Evolutionary conservation across 129 eudicot species (phyloP).

Genomic region (Chrysanthemum makinoi): DNA sequence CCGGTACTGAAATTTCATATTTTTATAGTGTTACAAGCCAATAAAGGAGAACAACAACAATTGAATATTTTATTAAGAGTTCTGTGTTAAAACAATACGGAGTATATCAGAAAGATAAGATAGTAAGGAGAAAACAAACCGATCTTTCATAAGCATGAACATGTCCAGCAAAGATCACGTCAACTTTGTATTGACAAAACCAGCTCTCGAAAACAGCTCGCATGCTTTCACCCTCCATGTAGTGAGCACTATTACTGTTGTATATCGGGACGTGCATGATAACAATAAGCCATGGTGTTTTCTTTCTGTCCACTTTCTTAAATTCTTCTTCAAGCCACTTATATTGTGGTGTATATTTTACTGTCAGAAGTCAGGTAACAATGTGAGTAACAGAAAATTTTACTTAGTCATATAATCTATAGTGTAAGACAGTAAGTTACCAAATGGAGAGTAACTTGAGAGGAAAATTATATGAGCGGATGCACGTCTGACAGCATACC

Average conservation of each 20-base stretch:
- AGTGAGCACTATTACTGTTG: not conserved
- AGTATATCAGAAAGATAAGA: no score
- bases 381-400: not conserved
- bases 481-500: conserved; percentile 93
- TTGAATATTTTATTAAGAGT: no score
- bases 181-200: not conserved
- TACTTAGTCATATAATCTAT: no score
- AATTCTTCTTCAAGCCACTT: not conserved
- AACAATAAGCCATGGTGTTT: conserved; percentile 1
- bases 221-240: conserved; percentile 14
- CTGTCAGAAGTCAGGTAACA: not conserved
- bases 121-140: not conserved
- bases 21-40: not conserved
- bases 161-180: not conserved
- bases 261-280: not conserved
- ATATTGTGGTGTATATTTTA: not conserved
- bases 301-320: not conserved
- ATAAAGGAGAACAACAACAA: not conserved
- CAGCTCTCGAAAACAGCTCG: not conserved
- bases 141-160: conserved; percentile 8
- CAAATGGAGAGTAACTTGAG: conserved; percentile 93
- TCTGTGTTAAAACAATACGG: no score
- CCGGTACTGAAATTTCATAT: conserved; percentile 65
- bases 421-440: conserved; percentile 39
- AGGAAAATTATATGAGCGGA: conserved; percentile 92